Percentiles rank a stretch among this genome's conserved stretches.
Evolutionary conservation across 1,284 basidiomycete genomes (phyloP).

Genomic region (Chondrostereum purpureum): DNA sequence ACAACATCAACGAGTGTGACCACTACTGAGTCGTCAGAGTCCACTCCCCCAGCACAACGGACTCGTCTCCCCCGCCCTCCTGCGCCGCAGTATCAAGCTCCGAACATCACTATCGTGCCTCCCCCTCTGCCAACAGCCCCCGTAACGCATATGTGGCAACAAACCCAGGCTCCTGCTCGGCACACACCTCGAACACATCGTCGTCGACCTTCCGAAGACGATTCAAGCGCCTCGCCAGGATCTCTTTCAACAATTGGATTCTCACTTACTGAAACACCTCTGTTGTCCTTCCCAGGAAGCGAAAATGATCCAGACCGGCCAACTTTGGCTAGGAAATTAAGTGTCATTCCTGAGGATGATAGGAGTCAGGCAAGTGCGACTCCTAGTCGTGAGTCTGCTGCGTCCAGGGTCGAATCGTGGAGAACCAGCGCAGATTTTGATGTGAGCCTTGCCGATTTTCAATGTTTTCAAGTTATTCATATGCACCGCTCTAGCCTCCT

Average conservation of each 20-base stretch:
- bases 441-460: background rate
- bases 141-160: background rate
- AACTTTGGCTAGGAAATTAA: background rate
- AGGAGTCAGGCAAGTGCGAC: background rate
- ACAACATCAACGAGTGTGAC: background rate
- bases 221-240: background rate
- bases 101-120: background rate
- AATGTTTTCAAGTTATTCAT: background rate
- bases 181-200: background rate
- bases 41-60: background rate
- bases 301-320: background rate
- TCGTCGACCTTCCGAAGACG: background rate
- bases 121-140: background rate
- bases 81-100: too few relatives aligned
- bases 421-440: background rate
- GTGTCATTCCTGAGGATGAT: slow-evolving; percentile 3
- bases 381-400: background rate
- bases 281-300: background rate
- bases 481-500: background rate
- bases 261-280: slow-evolving; percentile 1
- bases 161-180: background rate
- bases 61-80: too few relatives aligned
- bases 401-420: slow-evolving; percentile 1
- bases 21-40: background rate
- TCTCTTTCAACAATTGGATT: slow-evolving; percentile 1